Percentiles rank a stretch among this genome's conserved stretches.
These are phyloP conservation scores for Phlyctochytrium planicorne DNA, from an alignment of 192 early-diverging fungal species.

Conservation along the genomic window DNA sequence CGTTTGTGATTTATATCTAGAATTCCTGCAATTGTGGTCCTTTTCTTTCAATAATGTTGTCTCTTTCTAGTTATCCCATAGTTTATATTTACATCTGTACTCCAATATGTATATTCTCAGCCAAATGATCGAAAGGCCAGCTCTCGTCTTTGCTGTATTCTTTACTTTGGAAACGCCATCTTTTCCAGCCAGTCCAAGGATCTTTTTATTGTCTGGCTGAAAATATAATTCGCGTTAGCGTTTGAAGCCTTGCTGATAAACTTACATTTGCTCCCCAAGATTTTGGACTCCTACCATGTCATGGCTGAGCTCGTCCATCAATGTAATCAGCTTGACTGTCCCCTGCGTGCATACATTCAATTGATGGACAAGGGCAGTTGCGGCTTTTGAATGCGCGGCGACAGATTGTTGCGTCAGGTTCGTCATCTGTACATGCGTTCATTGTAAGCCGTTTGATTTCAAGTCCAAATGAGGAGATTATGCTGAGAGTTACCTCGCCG, in stretches of 20 bases:
- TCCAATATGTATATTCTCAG: too few relatives aligned
- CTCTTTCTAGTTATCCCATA: too few relatives aligned
- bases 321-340: constrained; percentile 31
- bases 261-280: constrained; percentile 37
- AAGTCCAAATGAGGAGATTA: too few relatives aligned
- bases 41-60: too few relatives aligned
- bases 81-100: too few relatives aligned
- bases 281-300: constrained; percentile 31
- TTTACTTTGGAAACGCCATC: neutral
- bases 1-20: too few relatives aligned
- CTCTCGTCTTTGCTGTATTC: too few relatives aligned
- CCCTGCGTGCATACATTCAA: constrained; percentile 15
- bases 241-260: too few relatives aligned
- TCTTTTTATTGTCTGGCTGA: constrained; percentile 19
- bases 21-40: too few relatives aligned
- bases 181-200: constrained; percentile 21
- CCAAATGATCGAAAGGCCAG: too few relatives aligned
- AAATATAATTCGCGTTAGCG: neutral
- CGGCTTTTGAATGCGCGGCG: constrained; percentile 17
- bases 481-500: constrained; percentile 23
- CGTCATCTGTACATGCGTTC: constrained; percentile 26
- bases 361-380: constrained; percentile 11
- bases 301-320: constrained; percentile 33
- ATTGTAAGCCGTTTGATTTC: neutral
- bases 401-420: constrained; percentile 24